Evolutionary conservation across 2,329 filamentous ascomycete genomes (phyloP), one percentile per base, ranked within the genome.

Genomic region (Penicillium glabrum): DNA sequence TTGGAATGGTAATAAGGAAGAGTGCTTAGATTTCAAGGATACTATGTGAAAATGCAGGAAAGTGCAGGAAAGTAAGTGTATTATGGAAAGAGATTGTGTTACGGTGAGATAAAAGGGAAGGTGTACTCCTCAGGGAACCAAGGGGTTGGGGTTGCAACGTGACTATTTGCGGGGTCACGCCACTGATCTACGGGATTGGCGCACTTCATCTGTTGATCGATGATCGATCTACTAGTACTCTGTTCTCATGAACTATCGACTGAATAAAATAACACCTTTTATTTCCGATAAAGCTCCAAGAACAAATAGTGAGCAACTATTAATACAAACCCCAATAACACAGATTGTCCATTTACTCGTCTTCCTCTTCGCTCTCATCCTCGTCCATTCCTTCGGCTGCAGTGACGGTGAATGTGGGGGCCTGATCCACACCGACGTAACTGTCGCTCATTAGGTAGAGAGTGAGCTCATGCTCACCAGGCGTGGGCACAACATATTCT

Each of bases 391-490:
- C 91, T 75, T 99, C 95, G 1, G 88, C 90, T 27, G 90, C 95
- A 52, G 84, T 88, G 45, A 99, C 87, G 55, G 85, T 88, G 74
- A 99, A 98, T 5, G 86, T 86, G 53, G 93, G 91, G 70, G 96
- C 96, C 78, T 99, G 95, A 78, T 99, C 96, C 52, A 99, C 92
- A 26, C 95, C 95, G 35, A 97, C 85, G 74, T 99, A 99, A 74
- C 90, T 93, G 78, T 99, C 95, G 73, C 93, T 95, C 89, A 99
- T 97, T 72, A 99, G 80, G 77, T 91, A 96, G 62, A 98, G 80
- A 74, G 93, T 97, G 70, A 99, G 77, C 58, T 93, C 86, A 74
- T 97, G 91, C 71, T 91, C 85, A 50, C 95, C 95, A 26, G 91
- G 83, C 24, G 90, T 90, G 37, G 91, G 91, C 51, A 98, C 89